phyloP scores from a whole-genome alignment of 2,329 filamentous ascomycete species.

The Phialocephala sp. region DNA sequence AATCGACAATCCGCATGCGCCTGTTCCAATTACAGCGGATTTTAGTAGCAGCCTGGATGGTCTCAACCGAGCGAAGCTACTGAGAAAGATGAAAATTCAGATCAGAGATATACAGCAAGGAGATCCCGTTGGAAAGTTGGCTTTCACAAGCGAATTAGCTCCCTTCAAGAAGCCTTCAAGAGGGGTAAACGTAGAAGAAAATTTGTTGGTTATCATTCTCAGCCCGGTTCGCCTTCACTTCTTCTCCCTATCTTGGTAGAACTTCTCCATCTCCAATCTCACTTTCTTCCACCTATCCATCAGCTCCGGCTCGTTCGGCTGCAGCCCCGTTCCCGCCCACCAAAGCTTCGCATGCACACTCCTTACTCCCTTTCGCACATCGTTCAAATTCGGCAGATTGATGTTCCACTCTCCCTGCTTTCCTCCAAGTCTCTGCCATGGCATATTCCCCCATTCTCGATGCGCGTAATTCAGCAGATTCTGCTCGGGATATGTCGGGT shows the following conservation, averaged over 20 bases:
- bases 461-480: conserved; percentile 52
- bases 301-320: conserved; percentile 27
- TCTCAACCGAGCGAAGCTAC: not conserved
- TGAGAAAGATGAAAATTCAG: not conserved
- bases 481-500: conserved; percentile 49
- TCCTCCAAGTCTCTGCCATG: conserved; percentile 47
- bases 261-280: conserved; percentile 25
- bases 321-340: conserved; percentile 34
- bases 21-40: too few species aligned
- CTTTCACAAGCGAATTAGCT: not conserved
- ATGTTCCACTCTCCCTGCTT: conserved; percentile 45
- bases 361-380: conserved; percentile 43
- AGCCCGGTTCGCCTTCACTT: not conserved
- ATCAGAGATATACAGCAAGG: not conserved
- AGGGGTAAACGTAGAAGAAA: not conserved
- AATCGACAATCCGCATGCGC: too few species aligned
- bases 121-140: not conserved
- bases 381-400: conserved; percentile 45
- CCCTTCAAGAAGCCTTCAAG: not conserved
- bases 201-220: not conserved
- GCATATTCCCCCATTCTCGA: conserved; percentile 48
- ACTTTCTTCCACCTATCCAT: conserved; percentile 21
- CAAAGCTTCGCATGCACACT: conserved; percentile 49
- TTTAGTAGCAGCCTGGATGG: too few species aligned
- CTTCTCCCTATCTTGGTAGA: conserved; percentile 5